Percentiles rank a stretch among this genome's conserved stretches.
Evolutionary conservation across 2,329 filamentous ascomycete genomes (phyloP).

Genomic region (Fusarium odoratissimum): DNA sequence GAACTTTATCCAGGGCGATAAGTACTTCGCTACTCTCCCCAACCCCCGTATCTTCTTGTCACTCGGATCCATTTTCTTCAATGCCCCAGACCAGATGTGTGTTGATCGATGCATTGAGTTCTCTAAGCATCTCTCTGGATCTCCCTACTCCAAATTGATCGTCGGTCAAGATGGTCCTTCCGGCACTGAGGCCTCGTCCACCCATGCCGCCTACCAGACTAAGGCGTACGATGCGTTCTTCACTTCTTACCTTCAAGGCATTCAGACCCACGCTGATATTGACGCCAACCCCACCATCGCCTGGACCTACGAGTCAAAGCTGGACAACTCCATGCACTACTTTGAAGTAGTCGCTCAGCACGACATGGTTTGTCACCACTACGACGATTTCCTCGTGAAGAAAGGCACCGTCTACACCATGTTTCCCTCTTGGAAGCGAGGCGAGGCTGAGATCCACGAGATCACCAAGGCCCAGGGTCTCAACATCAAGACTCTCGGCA

Average conservation of each 20-base stretch:
- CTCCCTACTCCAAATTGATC: constrained; percentile 12
- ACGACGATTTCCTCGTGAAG: neutral
- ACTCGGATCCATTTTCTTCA: constrained; percentile 34
- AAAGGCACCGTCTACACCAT: constrained; percentile 20
- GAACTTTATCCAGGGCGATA: constrained; percentile 33
- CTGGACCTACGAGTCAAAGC: constrained; percentile 18
- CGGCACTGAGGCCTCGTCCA: neutral
- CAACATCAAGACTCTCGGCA: constrained; percentile 28
- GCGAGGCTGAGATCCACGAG: constrained; percentile 12
- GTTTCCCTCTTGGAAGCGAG: constrained; percentile 42
- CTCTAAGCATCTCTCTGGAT: neutral
- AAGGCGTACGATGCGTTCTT: constrained; percentile 30
- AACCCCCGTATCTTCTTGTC: constrained; percentile 28
- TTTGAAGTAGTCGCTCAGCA: constrained; percentile 26
- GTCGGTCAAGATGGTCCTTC: constrained; percentile 35
- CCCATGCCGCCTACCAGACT: constrained; percentile 25
- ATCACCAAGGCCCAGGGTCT: constrained; percentile 29
- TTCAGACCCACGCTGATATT: constrained; percentile 24
- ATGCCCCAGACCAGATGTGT: constrained; percentile 29
- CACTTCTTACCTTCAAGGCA: constrained; percentile 3
- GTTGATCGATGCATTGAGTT: constrained; percentile 29
- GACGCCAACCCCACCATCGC: neutral
- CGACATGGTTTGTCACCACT: constrained; percentile 24
- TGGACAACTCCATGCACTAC: constrained; percentile 27
- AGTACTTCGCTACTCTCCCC: constrained; percentile 13